These are phyloP conservation scores for Aphanocladium album DNA, from an alignment of 2,329 filamentous ascomycete genomes.

Conservation along the genomic window DNA sequence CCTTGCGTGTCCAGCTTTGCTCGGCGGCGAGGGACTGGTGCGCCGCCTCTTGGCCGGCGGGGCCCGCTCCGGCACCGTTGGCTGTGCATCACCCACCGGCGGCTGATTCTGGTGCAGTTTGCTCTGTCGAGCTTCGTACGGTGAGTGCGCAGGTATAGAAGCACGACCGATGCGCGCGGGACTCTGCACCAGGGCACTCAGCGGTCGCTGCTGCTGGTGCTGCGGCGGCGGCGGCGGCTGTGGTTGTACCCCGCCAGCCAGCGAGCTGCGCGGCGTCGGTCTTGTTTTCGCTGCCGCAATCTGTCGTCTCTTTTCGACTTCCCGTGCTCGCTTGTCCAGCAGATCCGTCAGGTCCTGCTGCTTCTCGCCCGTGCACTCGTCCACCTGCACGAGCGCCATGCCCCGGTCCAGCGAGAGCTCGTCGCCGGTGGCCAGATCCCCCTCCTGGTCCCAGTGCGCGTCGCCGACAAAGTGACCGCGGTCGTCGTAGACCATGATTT, in stretches of 20 bases:
- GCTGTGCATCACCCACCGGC: background rate
- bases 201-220: constrained; percentile 34
- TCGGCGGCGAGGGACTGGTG: constrained; percentile 26
- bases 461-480: constrained; percentile 77
- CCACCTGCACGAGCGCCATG: constrained; percentile 73
- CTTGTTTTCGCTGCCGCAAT: constrained; percentile 36
- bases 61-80: constrained; percentile 9
- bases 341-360: constrained; percentile 76
- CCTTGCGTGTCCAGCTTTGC: constrained; percentile 29
- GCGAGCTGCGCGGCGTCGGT: constrained; percentile 12
- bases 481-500: constrained; percentile 86
- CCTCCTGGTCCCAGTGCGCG: constrained; percentile 68
- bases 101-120: constrained; percentile 4
- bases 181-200: constrained; percentile 34
- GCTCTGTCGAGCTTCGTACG: constrained; percentile 28
- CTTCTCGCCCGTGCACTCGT: constrained; percentile 64
- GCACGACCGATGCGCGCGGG: constrained; percentile 29
- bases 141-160: constrained; percentile 27
- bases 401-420: constrained; percentile 74
- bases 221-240: constrained; percentile 28
- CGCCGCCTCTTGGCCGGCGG: constrained; percentile 25
- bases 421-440: constrained; percentile 71
- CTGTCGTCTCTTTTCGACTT: constrained; percentile 46
- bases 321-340: constrained; percentile 62
- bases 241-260: constrained; percentile 17